phyloP scores from a whole-genome alignment of 257 asterid genomes.

The Echites panduratus region DNA sequence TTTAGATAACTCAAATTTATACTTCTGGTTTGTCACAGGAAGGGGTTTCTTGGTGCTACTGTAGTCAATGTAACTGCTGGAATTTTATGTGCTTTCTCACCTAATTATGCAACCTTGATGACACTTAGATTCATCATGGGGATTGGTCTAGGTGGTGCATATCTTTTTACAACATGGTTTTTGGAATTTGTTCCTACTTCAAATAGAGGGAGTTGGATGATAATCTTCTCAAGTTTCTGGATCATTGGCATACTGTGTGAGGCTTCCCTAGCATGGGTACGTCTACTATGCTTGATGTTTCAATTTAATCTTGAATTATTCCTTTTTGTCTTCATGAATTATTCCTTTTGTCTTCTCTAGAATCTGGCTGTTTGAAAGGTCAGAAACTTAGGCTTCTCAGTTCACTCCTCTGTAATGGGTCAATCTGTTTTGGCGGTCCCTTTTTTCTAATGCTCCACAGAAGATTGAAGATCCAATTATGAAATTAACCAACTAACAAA shows the following conservation, averaged over 20 bases:
- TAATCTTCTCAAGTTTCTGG: conserved; percentile 68
- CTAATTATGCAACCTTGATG: conserved; percentile 29
- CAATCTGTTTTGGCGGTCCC: neutral
- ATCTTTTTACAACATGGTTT: conserved; percentile 72
- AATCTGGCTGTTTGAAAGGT: neutral
- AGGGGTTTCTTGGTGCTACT: conserved; percentile 58
- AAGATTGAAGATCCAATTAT: neutral
- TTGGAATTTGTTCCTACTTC: conserved; percentile 76
- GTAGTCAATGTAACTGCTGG: conserved; percentile 52
- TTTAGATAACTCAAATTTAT: neutral
- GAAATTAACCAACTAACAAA: neutral
- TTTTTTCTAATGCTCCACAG: neutral
- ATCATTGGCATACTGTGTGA: conserved; percentile 63
- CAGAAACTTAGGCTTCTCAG: neutral
- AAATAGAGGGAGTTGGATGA: conserved; percentile 74
- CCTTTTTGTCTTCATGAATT: neutral
- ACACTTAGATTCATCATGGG: conserved; percentile 51
- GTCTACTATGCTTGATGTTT: conserved; percentile 3
- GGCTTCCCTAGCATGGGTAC: conserved; percentile 83
- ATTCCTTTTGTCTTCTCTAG: too few species aligned
- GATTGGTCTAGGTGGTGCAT: conserved; percentile 70
- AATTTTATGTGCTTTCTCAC: conserved; percentile 60
- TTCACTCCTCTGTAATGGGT: neutral
- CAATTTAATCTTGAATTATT: neutral
- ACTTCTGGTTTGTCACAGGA: conserved; percentile 35